Evolutionary conservation across 257 asterid species (phyloP), one percentile per base, ranked within the genome.

Genomic region (Cruciata laevipes): DNA sequence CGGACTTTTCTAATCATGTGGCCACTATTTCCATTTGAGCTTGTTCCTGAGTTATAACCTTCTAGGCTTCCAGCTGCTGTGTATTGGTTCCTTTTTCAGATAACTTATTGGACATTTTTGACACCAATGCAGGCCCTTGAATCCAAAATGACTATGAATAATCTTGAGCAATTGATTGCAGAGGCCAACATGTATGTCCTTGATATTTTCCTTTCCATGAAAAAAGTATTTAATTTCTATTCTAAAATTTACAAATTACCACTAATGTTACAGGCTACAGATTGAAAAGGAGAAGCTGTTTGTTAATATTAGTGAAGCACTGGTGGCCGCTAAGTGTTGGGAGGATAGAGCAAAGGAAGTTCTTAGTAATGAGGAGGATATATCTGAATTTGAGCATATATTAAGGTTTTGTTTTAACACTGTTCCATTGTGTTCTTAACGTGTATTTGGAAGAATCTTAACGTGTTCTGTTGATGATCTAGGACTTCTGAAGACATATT

Each of bases 281-380:
- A 85, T 92, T 74, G 89, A 83, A 78, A 79, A 81, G 72, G 98
- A 92, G 85, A 83, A 87, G 75, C 70, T 81, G 49, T 92, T 92
- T 71, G 59, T 81, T 75, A 89, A 81, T 76, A 76, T 89, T 57
- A 82, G 85, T 62, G 73, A 70, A 68, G 80, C 79, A 61, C 80
- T 76, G 52, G 80, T 79, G 18, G 63, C 68, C 73, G 95, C 89
- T 63, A 21, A 76, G 71, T 40, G 65, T 70, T 87, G 92, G 91
- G 97, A 92, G 77, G 89, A 84, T 71, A 83, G 83, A 72, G 96
- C 95, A 60, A 83, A 80, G 69, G 68, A 68, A 63, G 60, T 81
- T 73, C 90, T 92, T 62, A 78, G 75, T 68, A 75, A 69, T 38
- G 74, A 74, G 83, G 95, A 83, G 13, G 79, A 78, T 52, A 81